These are phyloP conservation scores for Murraya paniculata DNA, from an alignment of 345 rosid genomes.

Conservation along the genomic window DNA sequence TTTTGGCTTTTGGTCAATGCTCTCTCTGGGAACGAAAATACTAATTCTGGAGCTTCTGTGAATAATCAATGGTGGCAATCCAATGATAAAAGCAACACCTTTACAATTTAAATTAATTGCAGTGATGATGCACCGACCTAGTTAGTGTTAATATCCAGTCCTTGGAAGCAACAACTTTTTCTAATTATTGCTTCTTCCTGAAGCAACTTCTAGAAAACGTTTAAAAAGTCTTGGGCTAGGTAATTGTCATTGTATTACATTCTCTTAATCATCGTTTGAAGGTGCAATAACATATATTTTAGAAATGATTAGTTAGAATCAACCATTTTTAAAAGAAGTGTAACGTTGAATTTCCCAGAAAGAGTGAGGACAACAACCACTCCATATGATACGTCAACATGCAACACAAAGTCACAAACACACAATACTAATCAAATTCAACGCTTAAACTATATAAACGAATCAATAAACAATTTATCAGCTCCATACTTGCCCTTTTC, in stretches of 20 bases:
- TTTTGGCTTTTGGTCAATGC: too few species aligned
- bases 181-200: not conserved
- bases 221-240: not conserved
- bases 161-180: not conserved
- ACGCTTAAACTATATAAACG: not conserved
- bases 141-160: not conserved
- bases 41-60: too few species aligned
- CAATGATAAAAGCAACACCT: not conserved
- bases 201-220: not conserved
- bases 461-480: not conserved
- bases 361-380: slow-evolving; percentile 20
- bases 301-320: not conserved
- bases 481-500: slow-evolving; percentile 1
- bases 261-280: not conserved
- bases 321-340: not conserved
- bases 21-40: too few species aligned
- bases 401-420: not conserved
- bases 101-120: not conserved
- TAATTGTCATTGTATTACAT: not conserved
- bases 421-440: not conserved
- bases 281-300: not conserved
- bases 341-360: not conserved
- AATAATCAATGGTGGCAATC: not conserved
- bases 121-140: not conserved
- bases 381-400: not conserved